Percentiles rank a stretch among this genome's conserved stretches.
These are phyloP conservation scores for Vanilla planifolia DNA, from an alignment of 106 monocot genomes.

Conservation along the genomic window DNA sequence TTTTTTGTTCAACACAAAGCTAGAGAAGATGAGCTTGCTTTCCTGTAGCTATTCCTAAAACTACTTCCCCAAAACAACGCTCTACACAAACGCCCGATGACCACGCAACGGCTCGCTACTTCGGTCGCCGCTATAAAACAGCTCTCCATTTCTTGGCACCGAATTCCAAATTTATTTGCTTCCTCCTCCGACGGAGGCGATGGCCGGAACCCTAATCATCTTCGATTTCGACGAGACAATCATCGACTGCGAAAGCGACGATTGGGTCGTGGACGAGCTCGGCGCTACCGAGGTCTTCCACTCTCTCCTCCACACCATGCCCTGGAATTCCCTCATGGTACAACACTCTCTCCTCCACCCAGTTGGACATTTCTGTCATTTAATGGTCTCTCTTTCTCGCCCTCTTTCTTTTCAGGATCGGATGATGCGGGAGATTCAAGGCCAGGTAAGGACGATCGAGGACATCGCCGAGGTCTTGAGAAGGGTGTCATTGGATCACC, in stretches of 20 bases:
- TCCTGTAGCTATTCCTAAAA: too few species aligned
- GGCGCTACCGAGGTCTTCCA: conserved; percentile 47
- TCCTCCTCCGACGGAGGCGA: too few species aligned
- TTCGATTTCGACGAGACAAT: conserved; percentile 92
- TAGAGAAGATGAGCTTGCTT: too few species aligned
- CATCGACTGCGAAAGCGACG: conserved; percentile 81
- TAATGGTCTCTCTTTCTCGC: neutral
- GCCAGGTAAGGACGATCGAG: conserved; percentile 24
- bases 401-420: conserved; percentile 28
- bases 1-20: too few species aligned
- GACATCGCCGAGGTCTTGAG: conserved; percentile 29
- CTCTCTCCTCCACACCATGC: conserved; percentile 42
- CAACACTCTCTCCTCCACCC: too few species aligned
- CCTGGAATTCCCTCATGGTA: conserved; percentile 76
- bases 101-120: too few species aligned
- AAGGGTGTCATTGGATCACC: conserved; percentile 35
- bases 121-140: too few species aligned
- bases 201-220: conserved; percentile 50
- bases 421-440: conserved; percentile 43
- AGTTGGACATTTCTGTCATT: neutral
- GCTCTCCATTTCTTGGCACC: too few species aligned
- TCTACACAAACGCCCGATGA: too few species aligned
- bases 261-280: conserved; percentile 62
- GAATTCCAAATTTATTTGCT: too few species aligned
- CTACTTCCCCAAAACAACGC: too few species aligned